Percentiles rank a stretch among this genome's conserved stretches.
Evolutionary conservation across 768 basidiomycete species (phyloP).

Genomic region (Kwoniella shandongensis): DNA sequence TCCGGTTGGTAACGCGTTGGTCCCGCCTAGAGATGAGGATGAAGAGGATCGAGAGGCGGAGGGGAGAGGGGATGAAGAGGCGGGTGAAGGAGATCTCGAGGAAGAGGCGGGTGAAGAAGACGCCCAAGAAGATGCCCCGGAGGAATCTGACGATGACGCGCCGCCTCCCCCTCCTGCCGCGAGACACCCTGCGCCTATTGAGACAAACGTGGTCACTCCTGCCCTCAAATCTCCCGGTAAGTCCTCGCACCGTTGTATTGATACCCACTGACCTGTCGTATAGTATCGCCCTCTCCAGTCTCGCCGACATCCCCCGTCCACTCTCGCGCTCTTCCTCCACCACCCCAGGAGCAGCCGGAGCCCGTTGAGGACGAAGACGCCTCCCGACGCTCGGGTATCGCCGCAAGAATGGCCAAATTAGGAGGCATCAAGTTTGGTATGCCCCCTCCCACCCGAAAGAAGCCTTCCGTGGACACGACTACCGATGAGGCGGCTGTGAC

Average conservation of each 20-base stretch:
- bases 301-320: conserved; percentile 1
- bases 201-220: not conserved
- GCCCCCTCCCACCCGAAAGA: conserved; percentile 58
- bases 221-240: conserved; percentile 14
- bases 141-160: conserved; percentile 44
- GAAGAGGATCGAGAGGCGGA: conserved; percentile 26
- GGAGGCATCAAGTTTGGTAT: conserved; percentile 81
- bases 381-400: conserved; percentile 67
- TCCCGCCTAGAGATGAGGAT: conserved; percentile 37
- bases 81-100: conserved; percentile 8
- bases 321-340: not conserved
- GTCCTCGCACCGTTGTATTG: not conserved
- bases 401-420: conserved; percentile 91
- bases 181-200: conserved; percentile 6
- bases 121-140: conserved; percentile 3
- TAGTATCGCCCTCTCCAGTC: conserved; percentile 5
- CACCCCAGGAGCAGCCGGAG: conserved; percentile 19
- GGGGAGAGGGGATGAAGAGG: conserved; percentile 18
- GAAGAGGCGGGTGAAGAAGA: conserved; percentile 5
- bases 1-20: conserved; percentile 25
- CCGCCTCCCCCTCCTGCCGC: conserved; percentile 29
- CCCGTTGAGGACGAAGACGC: conserved; percentile 55
- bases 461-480: conserved; percentile 19
- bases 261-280: not conserved
- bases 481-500: conserved; percentile 18